Base-by-base conservation (phyloP, 345 rosid species). In the Camelina hispida region DNA sequence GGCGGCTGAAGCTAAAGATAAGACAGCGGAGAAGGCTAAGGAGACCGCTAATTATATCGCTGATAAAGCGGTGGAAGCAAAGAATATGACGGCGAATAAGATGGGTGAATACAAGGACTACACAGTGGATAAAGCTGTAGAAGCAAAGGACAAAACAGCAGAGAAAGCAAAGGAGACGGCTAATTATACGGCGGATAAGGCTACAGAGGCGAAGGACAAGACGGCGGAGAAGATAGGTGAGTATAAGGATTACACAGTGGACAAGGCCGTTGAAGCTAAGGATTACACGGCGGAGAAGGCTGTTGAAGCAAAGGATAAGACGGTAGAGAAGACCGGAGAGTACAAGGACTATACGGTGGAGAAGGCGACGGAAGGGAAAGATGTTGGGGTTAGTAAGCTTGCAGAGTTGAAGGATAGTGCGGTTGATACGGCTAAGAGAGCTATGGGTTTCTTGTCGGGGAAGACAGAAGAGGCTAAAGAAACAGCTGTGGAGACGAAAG, bases 391-490 rank as follows among this genome's bases (percentile, higher is more conserved):
- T 11, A 74, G 84, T 57, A 85, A 82, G 81, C 75, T 81, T 4
- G 80, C 76, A 0, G 88, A 76, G 78, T 63, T 78, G 62, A 87
- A 83, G 73, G 90, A 86, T 25, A 78, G 78, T n/a, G 86, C 91
- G 0, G 73, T 84, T 5, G 93, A 66, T 7, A 84, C 91, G 1
- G 95, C 93, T 0, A 81, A 81, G 76, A 83, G 81, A 66, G 89
- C 96, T 13, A 73, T 81, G 86, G 89, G 62, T 28, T 71, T 77
- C 58, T 74, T 91, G 37, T 78, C 88, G 0, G 86, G 86, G 2
- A 89, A 84, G 77, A 79, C 81, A 11, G 91, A 85, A 48, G 93
- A 89, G 69, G 74, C 76, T 4, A 86, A 86, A 69, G 84, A 85
- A 55, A 83, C 82, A 78, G 76, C 88, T 2, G 35, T 62, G 0